phyloP scores from a whole-genome alignment of 441 rosid genomes.

The Breynia disticha region DNA sequence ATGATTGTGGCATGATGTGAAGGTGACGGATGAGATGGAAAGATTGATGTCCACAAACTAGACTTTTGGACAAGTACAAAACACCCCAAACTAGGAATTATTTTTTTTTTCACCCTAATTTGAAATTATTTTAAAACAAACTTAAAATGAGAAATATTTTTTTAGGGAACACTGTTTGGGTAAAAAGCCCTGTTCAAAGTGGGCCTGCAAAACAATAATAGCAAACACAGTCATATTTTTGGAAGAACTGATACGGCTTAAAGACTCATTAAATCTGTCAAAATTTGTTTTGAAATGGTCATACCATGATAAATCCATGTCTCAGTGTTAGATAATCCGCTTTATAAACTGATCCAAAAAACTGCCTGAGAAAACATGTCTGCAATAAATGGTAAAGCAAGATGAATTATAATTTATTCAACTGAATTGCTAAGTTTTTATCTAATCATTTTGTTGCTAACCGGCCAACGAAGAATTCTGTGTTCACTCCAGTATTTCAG shows the following conservation, averaged over 20 bases:
- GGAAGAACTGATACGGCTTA: background rate
- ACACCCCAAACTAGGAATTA: no score
- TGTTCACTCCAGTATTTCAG: constrained; percentile 36
- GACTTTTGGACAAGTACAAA: no score
- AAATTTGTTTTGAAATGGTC: background rate
- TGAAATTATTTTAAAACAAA: no score
- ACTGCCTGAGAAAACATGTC: constrained; percentile 51
- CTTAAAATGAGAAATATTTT: no score
- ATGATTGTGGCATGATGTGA: no score
- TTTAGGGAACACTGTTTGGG: no score
- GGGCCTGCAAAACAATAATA: constrained; percentile 35
- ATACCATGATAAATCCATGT: constrained; percentile 65
- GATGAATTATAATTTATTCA: background rate
- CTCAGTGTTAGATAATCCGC: constrained; percentile 57
- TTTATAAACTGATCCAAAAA: constrained; percentile 48
- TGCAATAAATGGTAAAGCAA: constrained; percentile 8
- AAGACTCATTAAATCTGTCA: background rate
- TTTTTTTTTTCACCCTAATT: no score
- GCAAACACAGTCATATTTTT: background rate
- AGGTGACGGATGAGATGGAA: no score
- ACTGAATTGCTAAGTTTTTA: background rate
- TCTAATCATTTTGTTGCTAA: constrained; percentile 1
- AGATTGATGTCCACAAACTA: no score
- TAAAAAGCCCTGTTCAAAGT: no score
- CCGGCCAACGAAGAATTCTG: constrained; percentile 39